Evolutionary conservation across 2,329 filamentous ascomycete genomes (phyloP).

Genomic region (Aspergillus costaricaensis): DNA sequence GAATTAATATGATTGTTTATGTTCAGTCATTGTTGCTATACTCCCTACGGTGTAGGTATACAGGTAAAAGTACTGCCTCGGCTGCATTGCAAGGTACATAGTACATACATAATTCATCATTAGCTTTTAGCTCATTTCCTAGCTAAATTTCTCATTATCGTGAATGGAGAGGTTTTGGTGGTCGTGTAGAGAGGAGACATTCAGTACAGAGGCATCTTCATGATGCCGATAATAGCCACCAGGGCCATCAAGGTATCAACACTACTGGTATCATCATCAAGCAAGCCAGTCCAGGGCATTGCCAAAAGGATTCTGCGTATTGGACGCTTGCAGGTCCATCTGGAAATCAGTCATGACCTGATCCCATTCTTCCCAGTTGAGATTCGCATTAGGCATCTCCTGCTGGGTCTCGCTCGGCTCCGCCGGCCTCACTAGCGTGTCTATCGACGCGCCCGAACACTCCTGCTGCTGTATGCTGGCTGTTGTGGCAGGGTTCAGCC

Average conservation of each 20-base stretch:
- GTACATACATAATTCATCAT: no score
- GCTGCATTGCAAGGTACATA: no score
- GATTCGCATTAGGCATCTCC: constrained; percentile 19
- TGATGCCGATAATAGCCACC: not conserved
- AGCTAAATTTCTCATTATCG: not conserved
- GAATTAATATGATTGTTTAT: no score
- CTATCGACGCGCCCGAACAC: constrained; percentile 11
- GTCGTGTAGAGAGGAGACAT: not conserved
- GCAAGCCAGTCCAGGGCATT: constrained; percentile 35
- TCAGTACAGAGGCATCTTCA: not conserved
- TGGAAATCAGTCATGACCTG: constrained; percentile 44
- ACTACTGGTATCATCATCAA: constrained; percentile 15
- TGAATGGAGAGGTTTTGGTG: not conserved
- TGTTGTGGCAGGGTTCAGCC: constrained; percentile 22
- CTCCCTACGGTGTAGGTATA: no score
- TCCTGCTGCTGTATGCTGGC: constrained; percentile 13
- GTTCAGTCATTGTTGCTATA: no score
- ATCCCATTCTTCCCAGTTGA: constrained; percentile 41
- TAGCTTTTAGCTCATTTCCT: no score
- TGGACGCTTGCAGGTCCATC: constrained; percentile 34
- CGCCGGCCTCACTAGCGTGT: constrained; percentile 13
- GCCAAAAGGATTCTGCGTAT: constrained; percentile 19
- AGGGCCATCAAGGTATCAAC: not conserved
- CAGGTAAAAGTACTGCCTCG: no score
- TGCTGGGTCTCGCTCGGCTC: constrained; percentile 14